Percentiles rank a stretch among this genome's conserved stretches.
phyloP scores from a whole-genome alignment of 495 filamentous ascomycete genomes.

The Hypoxylon cercidicola region DNA sequence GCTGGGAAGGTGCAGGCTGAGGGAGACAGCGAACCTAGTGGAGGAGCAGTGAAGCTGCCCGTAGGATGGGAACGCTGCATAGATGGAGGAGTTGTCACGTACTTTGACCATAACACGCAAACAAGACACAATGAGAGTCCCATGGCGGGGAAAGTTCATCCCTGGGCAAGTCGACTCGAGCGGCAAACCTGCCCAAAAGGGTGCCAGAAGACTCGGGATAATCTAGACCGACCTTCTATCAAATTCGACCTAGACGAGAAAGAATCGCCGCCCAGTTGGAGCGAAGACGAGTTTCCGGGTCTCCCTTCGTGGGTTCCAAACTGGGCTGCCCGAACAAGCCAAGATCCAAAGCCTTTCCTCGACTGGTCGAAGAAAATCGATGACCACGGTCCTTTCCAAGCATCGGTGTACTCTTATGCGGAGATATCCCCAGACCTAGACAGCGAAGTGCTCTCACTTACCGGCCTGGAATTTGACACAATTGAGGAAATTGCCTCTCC shows the following conservation, averaged over 20 bases:
- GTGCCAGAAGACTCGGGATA: background rate
- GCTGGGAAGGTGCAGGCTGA: background rate
- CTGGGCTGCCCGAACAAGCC: constrained; percentile 1
- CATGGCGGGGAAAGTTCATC: background rate
- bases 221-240: background rate
- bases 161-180: background rate
- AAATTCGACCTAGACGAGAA: background rate
- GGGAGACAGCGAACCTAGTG: background rate
- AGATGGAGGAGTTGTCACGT: background rate
- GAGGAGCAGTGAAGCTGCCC: background rate
- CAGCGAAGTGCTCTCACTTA: background rate
- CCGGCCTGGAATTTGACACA: background rate
- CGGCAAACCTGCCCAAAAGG: constrained; percentile 1
- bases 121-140: background rate
- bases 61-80: background rate
- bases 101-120: constrained; percentile 1
- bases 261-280: background rate
- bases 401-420: background rate
- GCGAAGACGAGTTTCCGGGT: background rate
- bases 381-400: background rate
- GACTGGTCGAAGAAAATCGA: constrained; percentile 1
- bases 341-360: background rate
- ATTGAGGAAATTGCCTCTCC: background rate
- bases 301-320: background rate
- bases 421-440: background rate